These are phyloP conservation scores for Calocera viscosa DNA, from an alignment of 768 basidiomycete species.

Conservation along the genomic window DNA sequence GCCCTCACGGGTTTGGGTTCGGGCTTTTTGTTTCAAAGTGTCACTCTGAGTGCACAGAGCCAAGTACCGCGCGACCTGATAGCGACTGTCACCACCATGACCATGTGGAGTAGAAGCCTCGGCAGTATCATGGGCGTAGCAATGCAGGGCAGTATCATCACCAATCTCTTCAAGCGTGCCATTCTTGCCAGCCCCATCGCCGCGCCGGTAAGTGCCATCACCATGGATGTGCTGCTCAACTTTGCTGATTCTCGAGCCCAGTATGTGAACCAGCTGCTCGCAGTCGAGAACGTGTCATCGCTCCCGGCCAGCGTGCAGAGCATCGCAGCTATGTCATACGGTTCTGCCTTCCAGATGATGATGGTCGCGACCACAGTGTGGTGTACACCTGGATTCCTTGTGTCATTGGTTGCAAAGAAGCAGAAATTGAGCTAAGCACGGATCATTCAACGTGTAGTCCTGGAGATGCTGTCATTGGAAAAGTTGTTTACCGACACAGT, in stretches of 20 bases:
- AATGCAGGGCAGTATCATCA: neutral
- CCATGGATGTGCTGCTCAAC: neutral
- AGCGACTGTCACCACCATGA: neutral
- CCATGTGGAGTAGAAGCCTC: neutral
- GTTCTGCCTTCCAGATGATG: neutral
- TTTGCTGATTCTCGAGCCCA: neutral
- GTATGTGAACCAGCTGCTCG: neutral
- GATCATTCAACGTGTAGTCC: neutral
- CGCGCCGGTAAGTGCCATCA: neutral
- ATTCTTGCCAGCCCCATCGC: neutral
- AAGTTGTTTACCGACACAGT: too few relatives aligned
- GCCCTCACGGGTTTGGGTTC: neutral
- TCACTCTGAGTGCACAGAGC: neutral
- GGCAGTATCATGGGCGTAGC: neutral
- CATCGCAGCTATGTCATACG: neutral
- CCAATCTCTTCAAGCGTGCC: neutral
- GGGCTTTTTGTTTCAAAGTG: neutral
- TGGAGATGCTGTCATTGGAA: neutral
- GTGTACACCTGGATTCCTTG: neutral
- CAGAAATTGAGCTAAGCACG: neutral
- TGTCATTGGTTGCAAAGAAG: neutral
- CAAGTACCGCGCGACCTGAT: neutral
- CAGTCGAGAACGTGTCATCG: neutral
- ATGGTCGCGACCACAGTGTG: neutral
- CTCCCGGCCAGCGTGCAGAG: neutral